Base-by-base conservation (phyloP, 768 basidiomycete species). In the Serendipita vermifera region DNA sequence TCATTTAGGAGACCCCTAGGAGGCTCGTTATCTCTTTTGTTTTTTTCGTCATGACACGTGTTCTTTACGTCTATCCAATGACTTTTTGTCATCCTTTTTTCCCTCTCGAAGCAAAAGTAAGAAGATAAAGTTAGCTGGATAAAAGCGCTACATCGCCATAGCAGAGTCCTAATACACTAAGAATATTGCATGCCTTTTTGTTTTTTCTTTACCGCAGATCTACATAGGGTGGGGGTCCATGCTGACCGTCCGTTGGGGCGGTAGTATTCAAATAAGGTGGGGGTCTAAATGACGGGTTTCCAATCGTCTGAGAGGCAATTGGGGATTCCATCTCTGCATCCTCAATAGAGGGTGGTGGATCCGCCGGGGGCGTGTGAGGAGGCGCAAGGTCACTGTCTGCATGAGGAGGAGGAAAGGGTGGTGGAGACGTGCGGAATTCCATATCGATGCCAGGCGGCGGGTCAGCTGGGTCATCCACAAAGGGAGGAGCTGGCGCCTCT, bases 381-480 rank as follows among this genome's bases (percentile, higher is more conserved):
- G 33, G 13, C 13, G 31, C 15, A 31, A 33, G 36, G 26, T 35
- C 20, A 5, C 20, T 6, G 29, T 33, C 35, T 3, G 57, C 20
- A 29, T 14, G 27, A 27, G 57, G 36, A 7, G 57, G 41, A 15
- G 43, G 41, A 31, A 51, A 43, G 22, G 33, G 43, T 22, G 43
- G 46, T n/a, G 57, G 57, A n/a, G 57, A 46, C 29, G 57, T 43
- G 24, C 46, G 54, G 39, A 43, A 59, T 17, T 55, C 39, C 17
- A 85, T 87, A 67, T 91, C 85, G 62, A 91, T 91, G 4, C 85
- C 86, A 11, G 88, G 88, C 3, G 88, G 88, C 20, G 87, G 88
- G 65, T 91, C 88, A 2, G 81, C 82, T 20, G 88, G 88, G 67
- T 91, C 88, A 63, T 91, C 88, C 72, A 89, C 76, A 32, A 82